phyloP scores from a whole-genome alignment of 192 early-diverging fungal species.

The Funneliformis geosporum region DNA sequence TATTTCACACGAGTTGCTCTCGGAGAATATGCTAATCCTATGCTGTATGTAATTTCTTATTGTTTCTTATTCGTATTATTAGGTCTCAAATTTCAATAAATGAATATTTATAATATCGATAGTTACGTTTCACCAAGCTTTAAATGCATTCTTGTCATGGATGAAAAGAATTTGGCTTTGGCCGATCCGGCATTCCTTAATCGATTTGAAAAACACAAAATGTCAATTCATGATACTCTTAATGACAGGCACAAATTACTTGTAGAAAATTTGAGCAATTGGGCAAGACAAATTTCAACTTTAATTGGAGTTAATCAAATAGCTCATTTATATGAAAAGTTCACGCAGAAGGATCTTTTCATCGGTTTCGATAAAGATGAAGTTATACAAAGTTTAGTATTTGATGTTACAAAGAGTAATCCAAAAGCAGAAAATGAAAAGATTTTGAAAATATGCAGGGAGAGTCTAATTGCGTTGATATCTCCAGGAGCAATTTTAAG shows the following conservation, averaged over 20 bases:
- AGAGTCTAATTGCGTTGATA: slow-evolving; percentile 14
- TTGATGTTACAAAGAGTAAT: slow-evolving; percentile 16
- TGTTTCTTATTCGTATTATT: neutral
- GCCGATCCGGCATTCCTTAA: slow-evolving; percentile 14
- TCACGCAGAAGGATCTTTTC: slow-evolving; percentile 26
- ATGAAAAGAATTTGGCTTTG: neutral
- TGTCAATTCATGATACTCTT: slow-evolving; percentile 17
- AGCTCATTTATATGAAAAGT: neutral
- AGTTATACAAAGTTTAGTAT: slow-evolving; percentile 28
- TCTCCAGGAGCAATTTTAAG: slow-evolving; percentile 28
- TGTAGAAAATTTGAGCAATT: neutral
- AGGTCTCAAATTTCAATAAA: neutral
- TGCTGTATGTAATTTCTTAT: slow-evolving; percentile 14
- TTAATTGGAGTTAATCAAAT: neutral
- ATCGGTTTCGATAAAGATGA: slow-evolving; percentile 24
- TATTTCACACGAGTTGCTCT: slow-evolving; percentile 17
- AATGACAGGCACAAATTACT: neutral
- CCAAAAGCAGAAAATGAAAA: neutral
- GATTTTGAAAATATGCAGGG: slow-evolving; percentile 30
- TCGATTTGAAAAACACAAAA: slow-evolving; percentile 27
- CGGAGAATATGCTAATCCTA: slow-evolving; percentile 28
- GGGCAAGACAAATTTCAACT: slow-evolving; percentile 28
- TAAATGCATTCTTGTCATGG: slow-evolving; percentile 28
- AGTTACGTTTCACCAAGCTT: neutral
- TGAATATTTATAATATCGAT: too few species aligned